Conservation (phyloP, 2,329 filamentous ascomycete genomes). For the Fusarium goolgardi region DNA sequence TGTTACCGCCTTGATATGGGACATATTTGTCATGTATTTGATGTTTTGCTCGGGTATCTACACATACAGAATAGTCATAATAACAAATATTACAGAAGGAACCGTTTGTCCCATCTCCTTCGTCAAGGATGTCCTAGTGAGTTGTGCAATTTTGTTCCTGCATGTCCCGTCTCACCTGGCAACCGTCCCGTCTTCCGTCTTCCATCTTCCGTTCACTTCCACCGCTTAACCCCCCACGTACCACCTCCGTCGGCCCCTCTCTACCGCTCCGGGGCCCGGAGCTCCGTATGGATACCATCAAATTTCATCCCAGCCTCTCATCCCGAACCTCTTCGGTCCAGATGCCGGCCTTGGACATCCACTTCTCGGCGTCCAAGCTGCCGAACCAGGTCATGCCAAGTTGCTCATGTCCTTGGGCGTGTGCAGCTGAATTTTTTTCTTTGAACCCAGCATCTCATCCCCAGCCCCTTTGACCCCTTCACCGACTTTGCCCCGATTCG, state of each 20-base stretch:
- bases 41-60: slow-evolving; percentile 12
- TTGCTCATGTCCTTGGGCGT: slow-evolving; percentile 34
- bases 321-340: slow-evolving; percentile 34
- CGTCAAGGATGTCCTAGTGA: slow-evolving; percentile 84
- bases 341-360: slow-evolving; percentile 26
- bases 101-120: slow-evolving; percentile 87
- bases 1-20: slow-evolving; percentile 1
- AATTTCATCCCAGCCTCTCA: slow-evolving; percentile 36
- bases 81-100: slow-evolving; percentile 68
- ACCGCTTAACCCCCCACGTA: slow-evolving; percentile 25
- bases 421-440: slow-evolving; percentile 32
- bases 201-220: slow-evolving; percentile 34
- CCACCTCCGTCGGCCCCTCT: slow-evolving; percentile 27
- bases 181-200: slow-evolving; percentile 36
- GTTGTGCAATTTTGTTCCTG: slow-evolving; percentile 50
- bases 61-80: slow-evolving; percentile 34
- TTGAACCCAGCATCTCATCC: slow-evolving; percentile 20
- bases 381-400: slow-evolving; percentile 37
- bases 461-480: slow-evolving; percentile 36
- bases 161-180: slow-evolving; percentile 27
- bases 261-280: slow-evolving; percentile 38
- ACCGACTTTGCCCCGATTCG: slow-evolving; percentile 44
- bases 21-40: slow-evolving; percentile 18
- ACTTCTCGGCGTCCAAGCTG: slow-evolving; percentile 27
- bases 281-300: slow-evolving; percentile 38